These are phyloP conservation scores for Adiantum capillusveneris DNA, from an alignment of 75 land plant species.

Conservation along the genomic window DNA sequence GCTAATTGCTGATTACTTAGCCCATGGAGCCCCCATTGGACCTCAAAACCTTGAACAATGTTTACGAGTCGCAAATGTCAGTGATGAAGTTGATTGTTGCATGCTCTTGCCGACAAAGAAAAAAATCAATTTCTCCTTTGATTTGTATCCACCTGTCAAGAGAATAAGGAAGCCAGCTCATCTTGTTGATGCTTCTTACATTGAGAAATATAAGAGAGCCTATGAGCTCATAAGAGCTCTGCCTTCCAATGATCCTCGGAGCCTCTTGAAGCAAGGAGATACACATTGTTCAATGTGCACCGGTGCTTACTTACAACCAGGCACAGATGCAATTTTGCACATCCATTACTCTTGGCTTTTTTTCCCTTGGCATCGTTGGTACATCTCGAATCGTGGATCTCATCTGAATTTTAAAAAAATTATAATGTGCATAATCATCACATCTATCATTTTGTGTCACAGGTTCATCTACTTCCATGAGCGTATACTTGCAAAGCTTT, in stretches of 20 bases:
- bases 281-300: conserved; percentile 59
- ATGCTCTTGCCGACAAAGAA: no score
- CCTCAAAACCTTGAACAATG: no score
- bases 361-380: conserved; percentile 3
- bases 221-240: conserved; percentile 1
- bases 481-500: neutral
- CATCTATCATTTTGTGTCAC: no score
- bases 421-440: no score
- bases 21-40: no score
- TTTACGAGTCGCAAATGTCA: no score
- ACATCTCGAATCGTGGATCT: no score
- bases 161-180: neutral
- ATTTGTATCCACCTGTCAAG: no score
- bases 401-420: no score
- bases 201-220: neutral
- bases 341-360: conserved; percentile 9
- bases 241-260: neutral
- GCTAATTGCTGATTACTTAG: no score
- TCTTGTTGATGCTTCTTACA: neutral
- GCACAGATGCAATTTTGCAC: conserved; percentile 5
- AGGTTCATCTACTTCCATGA: neutral
- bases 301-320: conserved; percentile 20
- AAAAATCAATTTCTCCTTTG: no score
- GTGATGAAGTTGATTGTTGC: no score
- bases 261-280: conserved; percentile 28